phyloP scores from a whole-genome alignment of 2,329 filamentous ascomycete species.

The Magnaporthiopsis poae region DNA sequence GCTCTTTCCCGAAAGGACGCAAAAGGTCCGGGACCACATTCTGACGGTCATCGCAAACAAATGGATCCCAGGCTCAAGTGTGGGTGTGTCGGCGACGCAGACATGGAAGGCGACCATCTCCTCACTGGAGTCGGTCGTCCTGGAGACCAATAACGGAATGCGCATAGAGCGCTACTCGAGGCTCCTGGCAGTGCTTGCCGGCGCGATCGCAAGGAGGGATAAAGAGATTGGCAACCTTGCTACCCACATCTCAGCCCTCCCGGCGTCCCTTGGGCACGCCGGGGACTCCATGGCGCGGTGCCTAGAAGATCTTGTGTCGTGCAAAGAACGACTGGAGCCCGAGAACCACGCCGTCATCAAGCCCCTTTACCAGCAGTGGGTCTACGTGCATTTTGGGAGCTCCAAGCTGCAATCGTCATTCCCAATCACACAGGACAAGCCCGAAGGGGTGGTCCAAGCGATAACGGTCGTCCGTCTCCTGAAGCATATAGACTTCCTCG shows the following conservation, averaged over 20 bases:
- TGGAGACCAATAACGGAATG: background rate
- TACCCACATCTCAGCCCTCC: conserved; percentile 22
- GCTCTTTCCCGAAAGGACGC: conserved; percentile 9
- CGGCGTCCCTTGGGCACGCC: conserved; percentile 18
- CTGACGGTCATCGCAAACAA: conserved; percentile 17
- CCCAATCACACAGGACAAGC: conserved; percentile 18
- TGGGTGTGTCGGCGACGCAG: conserved; percentile 8
- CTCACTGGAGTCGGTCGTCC: conserved; percentile 4
- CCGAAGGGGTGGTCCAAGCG: conserved; percentile 29
- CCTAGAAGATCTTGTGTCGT: conserved; percentile 32
- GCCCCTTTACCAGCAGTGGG: conserved; percentile 35
- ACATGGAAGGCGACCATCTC: conserved; percentile 12
- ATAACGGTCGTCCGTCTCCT: conserved; percentile 39
- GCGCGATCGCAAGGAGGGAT: conserved; percentile 24
- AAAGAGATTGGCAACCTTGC: conserved; percentile 24
- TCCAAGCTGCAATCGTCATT: conserved; percentile 36
- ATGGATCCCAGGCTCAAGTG: conserved; percentile 11
- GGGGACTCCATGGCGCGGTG: conserved; percentile 32
- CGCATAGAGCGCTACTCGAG: conserved; percentile 14
- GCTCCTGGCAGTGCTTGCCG: conserved; percentile 20
- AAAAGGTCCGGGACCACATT: conserved; percentile 14
- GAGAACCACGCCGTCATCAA: conserved; percentile 34
- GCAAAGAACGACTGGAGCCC: conserved; percentile 28
- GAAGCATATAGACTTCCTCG: conserved; percentile 37
- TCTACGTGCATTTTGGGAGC: conserved; percentile 36